These are phyloP conservation scores for Podospora didyma DNA, from an alignment of 495 filamentous ascomycete genomes.

Conservation along the genomic window DNA sequence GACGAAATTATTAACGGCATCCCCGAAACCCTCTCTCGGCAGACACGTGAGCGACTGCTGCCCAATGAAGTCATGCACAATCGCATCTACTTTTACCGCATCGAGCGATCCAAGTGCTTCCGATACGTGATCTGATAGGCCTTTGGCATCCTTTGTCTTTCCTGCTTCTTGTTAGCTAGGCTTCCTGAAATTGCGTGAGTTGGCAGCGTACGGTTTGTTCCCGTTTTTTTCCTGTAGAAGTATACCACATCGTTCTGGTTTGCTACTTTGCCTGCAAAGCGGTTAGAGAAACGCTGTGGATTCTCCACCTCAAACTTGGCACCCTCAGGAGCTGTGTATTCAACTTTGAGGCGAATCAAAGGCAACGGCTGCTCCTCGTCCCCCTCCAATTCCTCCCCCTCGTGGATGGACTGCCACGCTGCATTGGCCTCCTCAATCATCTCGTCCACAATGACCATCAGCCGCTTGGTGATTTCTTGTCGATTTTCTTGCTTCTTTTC, in stretches of 20 bases:
- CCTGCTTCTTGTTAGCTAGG: conserved; percentile 14
- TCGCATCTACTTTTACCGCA: conserved; percentile 76
- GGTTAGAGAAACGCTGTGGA: conserved; percentile 92
- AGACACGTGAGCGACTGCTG: conserved; percentile 86
- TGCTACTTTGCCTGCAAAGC: conserved; percentile 84
- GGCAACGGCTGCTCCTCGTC: conserved; percentile 72
- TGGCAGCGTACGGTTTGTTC: conserved; percentile 31
- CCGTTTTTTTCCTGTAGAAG: conserved; percentile 82
- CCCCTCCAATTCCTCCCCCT: conserved; percentile 43
- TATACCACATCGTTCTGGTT: conserved; percentile 93
- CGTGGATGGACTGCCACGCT: conserved; percentile 74
- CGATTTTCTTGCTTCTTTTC: conserved; percentile 79
- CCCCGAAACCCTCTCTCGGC: conserved; percentile 84
- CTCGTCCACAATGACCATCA: conserved; percentile 73
- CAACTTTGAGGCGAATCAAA: conserved; percentile 83
- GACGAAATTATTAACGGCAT: conserved; percentile 91
- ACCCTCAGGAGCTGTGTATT: conserved; percentile 83
- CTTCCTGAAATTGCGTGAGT: neutral
- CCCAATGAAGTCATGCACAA: conserved; percentile 80
- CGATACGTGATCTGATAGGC: conserved; percentile 55
- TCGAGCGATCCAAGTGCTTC: conserved; percentile 61
- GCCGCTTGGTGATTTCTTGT: conserved; percentile 67
- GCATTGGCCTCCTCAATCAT: conserved; percentile 80
- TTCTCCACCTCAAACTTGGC: conserved; percentile 90
- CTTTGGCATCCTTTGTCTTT: conserved; percentile 34